Conservation (phyloP, 352 stramenopile genomes). For the Thalassiosira mediterranea region DNA sequence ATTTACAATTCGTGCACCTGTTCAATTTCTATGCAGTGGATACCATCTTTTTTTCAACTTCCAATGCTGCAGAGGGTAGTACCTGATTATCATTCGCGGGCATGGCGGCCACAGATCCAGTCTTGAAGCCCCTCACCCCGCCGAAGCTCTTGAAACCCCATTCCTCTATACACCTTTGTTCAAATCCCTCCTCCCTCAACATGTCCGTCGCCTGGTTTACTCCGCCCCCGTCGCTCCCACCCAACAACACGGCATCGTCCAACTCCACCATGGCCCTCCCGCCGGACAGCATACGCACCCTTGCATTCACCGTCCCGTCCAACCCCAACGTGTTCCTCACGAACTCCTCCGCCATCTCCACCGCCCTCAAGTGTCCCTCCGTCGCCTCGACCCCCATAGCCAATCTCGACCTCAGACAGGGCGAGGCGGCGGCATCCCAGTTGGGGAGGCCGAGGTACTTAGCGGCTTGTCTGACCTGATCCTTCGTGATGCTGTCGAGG, state of each 20-base stretch:
- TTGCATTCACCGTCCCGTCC: constrained; percentile 60
- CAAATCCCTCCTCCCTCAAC: constrained; percentile 40
- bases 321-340: constrained; percentile 58
- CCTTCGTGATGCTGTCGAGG: constrained; percentile 89
- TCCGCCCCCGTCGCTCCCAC: neutral
- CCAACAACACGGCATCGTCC: constrained; percentile 49
- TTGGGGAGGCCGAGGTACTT: constrained; percentile 92
- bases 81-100: neutral
- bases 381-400: constrained; percentile 93
- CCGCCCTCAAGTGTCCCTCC: constrained; percentile 76
- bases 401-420: constrained; percentile 93
- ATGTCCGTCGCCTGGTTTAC: constrained; percentile 8
- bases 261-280: constrained; percentile 77
- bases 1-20: too few species aligned
- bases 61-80: too few species aligned
- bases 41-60: too few species aligned
- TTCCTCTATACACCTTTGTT: constrained; percentile 39
- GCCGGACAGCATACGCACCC: constrained; percentile 67
- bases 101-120: constrained; percentile 49
- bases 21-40: too few species aligned
- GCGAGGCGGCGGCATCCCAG: constrained; percentile 94
- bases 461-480: constrained; percentile 84
- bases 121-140: constrained; percentile 47
- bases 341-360: constrained; percentile 79
- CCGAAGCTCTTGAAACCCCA: constrained; percentile 51